A percentile compares a stretch with the other conserved stretches of the same genome.
Conservation (phyloP, 768 basidiomycete species). For the Melanogaster broomeanus region DNA sequence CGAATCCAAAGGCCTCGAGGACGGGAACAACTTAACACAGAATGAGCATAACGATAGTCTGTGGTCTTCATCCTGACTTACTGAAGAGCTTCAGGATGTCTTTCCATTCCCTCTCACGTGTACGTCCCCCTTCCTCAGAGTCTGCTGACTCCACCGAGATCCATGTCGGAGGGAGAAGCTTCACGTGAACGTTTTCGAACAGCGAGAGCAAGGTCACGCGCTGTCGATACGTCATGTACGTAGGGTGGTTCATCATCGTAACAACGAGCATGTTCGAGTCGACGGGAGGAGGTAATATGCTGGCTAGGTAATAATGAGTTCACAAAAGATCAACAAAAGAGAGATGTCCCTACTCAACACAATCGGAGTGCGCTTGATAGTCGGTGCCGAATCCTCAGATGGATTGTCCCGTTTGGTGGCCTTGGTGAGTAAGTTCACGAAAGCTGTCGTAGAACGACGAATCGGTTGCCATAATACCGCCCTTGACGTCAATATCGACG, state of each 20-base stretch:
- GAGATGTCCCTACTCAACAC: conserved; percentile 53
- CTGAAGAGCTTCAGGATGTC: conserved; percentile 84
- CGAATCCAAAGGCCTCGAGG: conserved; percentile 82
- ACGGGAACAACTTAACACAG: conserved; percentile 66
- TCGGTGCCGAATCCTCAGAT: conserved; percentile 32
- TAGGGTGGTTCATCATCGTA: conserved; percentile 76
- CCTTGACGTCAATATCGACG: conserved; percentile 71
- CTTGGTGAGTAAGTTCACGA: conserved; percentile 73
- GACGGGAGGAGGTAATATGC: conserved; percentile 78
- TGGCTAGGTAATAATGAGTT: conserved; percentile 48
- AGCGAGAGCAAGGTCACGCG: conserved; percentile 74
- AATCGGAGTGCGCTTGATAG: conserved; percentile 50
- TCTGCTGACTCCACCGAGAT: conserved; percentile 47
- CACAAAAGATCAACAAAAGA: background rate
- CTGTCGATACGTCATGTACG: conserved; percentile 71
- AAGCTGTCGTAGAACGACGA: conserved; percentile 57
- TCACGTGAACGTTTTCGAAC: conserved; percentile 68
- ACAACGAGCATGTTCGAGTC: conserved; percentile 72
- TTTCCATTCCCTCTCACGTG: conserved; percentile 47
- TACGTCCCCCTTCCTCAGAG: conserved; percentile 48
- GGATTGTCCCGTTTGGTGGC: conserved; percentile 37
- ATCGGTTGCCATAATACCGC: conserved; percentile 47
- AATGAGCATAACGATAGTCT: background rate
- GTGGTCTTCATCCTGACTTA: conserved; percentile 40
- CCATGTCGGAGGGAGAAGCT: conserved; percentile 80